Evolutionary conservation across 2,329 filamentous ascomycete species (phyloP), one percentile per base, ranked within the genome.

Genomic region (Cladophialophora yegresii): DNA sequence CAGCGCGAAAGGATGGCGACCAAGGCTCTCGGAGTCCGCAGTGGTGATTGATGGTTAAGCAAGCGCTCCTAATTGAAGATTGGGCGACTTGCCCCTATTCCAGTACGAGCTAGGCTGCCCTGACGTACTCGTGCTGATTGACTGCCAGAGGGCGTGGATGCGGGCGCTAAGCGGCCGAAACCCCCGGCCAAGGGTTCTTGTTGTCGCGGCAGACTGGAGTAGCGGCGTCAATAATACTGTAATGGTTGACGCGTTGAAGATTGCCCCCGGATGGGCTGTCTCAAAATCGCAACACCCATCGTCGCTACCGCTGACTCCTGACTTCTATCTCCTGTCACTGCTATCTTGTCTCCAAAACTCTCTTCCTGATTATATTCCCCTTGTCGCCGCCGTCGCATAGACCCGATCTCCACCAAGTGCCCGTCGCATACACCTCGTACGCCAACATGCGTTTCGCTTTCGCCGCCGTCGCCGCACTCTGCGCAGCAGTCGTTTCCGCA

Each of bases 391-490:
- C 16, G 51, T n/a, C 26, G 20, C 36, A n/a, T 45, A 54, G 13
- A 55, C 22, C 50, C 47, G 22, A 36, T 36, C 49, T 51, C 33
- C 33, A 63, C 56, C 36, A 32, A 43, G 32, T 50, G 13, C 47
- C 23, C 22, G 28, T 12, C 32, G n/a, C 28, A 28, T 53, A 36
- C 33, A 30, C 57, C 47, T 20, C 16, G 9, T 58, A 2, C 40
- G 47, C 47, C 56, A 79, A 69, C 36, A 84, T 84, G 82, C 77
- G 78, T 67, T 77, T 80, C 73, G 69, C 78, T 67, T 67, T 76
- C 72, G 75, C 78, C 61, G 57, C 80, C 55, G 68, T 81, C 67
- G 66, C 82, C 65, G 77, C 80, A 69, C 73, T 79, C 66, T 71
- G 82, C 67, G 78, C 80, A 63, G 77, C 79, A 58, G 69, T 81